Base-by-base conservation (phyloP, 2,329 filamentous ascomycete genomes). In the Xylariaceae sp. region DNA sequence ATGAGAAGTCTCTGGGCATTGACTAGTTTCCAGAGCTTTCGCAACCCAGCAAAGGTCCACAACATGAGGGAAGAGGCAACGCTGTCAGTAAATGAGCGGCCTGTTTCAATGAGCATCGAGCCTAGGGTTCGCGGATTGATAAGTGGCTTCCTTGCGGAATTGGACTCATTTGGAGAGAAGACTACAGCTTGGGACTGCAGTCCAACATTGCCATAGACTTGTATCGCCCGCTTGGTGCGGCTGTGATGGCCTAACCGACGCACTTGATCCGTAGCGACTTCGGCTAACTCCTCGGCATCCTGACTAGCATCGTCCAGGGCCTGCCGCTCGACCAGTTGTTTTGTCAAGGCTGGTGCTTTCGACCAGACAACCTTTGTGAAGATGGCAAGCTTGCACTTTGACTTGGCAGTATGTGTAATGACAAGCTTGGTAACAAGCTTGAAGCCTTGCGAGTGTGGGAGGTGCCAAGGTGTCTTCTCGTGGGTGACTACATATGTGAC, bases 371-470 rank as follows among this genome's bases (percentile, higher is more conserved):
- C 83, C 65, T 87, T 88, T 51, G 86, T 88, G 72, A 89, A 95
- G 43, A 97, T 83, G 30, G 91, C 87, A 53, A 99, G 81, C 73
- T 94, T 96, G 71, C 90, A 95, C 70, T 87, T 91, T 9, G 89
- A 91, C 73, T 97, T 97, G 50, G 90, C 85, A 57, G 92, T 80
- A 67, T 97, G 90, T 2, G 94, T 96, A 59, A 99, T 94, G 60
- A 96, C 90, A 59, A 96, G 85, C 72, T 96, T 96, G 62, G 84
- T 92, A 54, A 95, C 83, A 27, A 96, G 76, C 63, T 86, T 86
- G 72, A 97, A 95, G 50, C 84, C 81, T 47, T 84, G 78, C 51
- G 86, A 83, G 68, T 91, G 86, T 9, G 94, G 94, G 39, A 97
- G 78, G 74, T 96, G 90, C 89, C 90, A 95, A 6, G 82, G 79